Evolutionary conservation across 768 basidiomycete genomes (phyloP), one percentile per base, ranked within the genome.

Genomic region (Trametes gibbosa): DNA sequence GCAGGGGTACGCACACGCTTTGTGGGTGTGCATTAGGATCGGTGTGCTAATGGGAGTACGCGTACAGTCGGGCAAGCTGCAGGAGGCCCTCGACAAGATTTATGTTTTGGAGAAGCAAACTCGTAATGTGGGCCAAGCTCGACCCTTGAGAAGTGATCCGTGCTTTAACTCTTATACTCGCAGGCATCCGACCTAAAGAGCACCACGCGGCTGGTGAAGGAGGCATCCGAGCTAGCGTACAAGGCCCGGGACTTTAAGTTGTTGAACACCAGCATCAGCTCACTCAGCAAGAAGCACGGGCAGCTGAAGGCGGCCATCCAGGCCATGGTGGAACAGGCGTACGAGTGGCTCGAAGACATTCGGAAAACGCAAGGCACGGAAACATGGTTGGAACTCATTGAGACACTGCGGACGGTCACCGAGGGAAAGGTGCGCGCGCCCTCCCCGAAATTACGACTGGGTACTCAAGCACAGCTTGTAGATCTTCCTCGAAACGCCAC

Each of bases 401-500:
- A 95, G 74, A 96, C 94, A 5, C 72, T 99, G 65, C 84, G 96
- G 69, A 79, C 81, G 42, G 92, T 99, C 41, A 96, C 97, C 0
- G 97, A 99, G 77, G 97, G 97, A 52, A 99, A 98, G 85, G 96
- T 90, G 65, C 58, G 84, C 71, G 16, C 9, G 16, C 3, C 17
- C 29, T 14, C 45, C 14, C 53, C 14, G 46, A 24, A 13, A n/a
- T 32, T 42, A 53, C 56, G 57, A 27, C 52, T 17, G 34, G 40
- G 23, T 19, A 17, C 17, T 19, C 1, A 17, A 16, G 3, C 16
- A 25, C 13, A 17, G 23, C 23, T 32, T 8, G 34, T 37, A 97
- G 95, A 93, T 99, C 62, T 98, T 95, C 78, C 79, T 99, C 48
- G 97, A 99, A 77, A 93, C 97, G 2, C 94, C 93, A 24, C 84